Evolutionary conservation across 2,329 filamentous ascomycete species (phyloP).

Genomic region (Calcarisporium arbuscula): DNA sequence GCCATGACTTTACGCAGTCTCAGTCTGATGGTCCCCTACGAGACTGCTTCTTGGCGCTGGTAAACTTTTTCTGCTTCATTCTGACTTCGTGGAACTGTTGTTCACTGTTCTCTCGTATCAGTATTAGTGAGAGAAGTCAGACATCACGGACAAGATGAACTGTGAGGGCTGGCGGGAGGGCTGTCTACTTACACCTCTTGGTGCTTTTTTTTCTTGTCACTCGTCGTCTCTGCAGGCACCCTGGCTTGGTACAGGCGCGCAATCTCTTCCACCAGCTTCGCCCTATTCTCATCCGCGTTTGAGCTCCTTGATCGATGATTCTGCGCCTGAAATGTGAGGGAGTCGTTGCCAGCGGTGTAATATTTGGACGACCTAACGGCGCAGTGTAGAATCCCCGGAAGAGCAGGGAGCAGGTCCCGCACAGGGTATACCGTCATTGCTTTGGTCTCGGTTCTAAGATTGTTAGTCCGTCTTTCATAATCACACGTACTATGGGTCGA

Average conservation of each 20-base stretch:
- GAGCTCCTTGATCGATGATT: slow-evolving; percentile 43
- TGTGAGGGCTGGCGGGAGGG: neutral
- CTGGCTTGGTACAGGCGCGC: slow-evolving; percentile 38
- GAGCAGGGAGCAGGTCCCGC: slow-evolving; percentile 34
- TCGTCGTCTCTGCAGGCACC: slow-evolving; percentile 40
- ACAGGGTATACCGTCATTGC: slow-evolving; percentile 48
- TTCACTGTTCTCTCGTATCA: slow-evolving; percentile 31
- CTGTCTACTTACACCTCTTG: slow-evolving; percentile 37
- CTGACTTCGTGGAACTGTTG: slow-evolving; percentile 39
- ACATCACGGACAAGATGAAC: slow-evolving; percentile 2
- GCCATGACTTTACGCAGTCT: slow-evolving; percentile 3
- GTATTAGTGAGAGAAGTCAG: neutral
- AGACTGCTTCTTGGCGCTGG: slow-evolving; percentile 43
- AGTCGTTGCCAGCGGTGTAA: slow-evolving; percentile 45
- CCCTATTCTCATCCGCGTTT: slow-evolving; percentile 47
- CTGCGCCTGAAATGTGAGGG: slow-evolving; percentile 49
- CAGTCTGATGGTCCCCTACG: slow-evolving; percentile 30
- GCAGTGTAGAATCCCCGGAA: slow-evolving; percentile 43
- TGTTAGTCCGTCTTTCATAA: slow-evolving; percentile 32
- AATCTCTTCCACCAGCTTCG: slow-evolving; percentile 43
- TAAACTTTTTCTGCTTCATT: slow-evolving; percentile 41
- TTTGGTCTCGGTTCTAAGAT: slow-evolving; percentile 50
- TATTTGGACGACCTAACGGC: slow-evolving; percentile 47
- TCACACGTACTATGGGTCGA: neutral
- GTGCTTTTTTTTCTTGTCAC: slow-evolving; percentile 42